phyloP scores from a whole-genome alignment of 176 grass and related monocot genomes.

The Oryza rufipogon region DNA sequence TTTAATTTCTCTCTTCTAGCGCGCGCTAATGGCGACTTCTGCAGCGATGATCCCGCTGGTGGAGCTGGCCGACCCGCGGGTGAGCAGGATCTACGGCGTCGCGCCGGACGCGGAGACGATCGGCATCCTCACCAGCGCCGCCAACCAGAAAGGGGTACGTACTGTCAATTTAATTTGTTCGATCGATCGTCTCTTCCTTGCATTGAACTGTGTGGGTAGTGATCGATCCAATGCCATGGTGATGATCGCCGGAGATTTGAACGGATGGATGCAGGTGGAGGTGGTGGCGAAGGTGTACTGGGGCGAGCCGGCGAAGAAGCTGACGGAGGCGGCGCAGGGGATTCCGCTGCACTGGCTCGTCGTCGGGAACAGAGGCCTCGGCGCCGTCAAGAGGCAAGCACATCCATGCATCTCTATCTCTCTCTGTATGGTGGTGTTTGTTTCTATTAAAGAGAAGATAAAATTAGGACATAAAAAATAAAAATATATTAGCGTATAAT shows the following conservation, averaged over 20 bases:
- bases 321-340: slow-evolving; percentile 49
- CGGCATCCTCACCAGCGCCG: slow-evolving; percentile 41
- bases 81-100: slow-evolving; percentile 56
- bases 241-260: no score
- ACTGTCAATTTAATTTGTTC: no score
- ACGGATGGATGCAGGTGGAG: slow-evolving; percentile 37
- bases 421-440: no score
- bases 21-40: not conserved
- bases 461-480: no score
- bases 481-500: no score
- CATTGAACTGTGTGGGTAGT: no score
- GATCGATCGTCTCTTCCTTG: no score
- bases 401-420: not conserved
- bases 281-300: slow-evolving; percentile 64
- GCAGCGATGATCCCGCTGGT: slow-evolving; percentile 60
- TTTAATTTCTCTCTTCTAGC: no score
- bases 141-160: slow-evolving; percentile 21
- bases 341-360: slow-evolving; percentile 60
- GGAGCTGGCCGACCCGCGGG: slow-evolving; percentile 45
- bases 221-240: no score
- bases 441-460: no score
- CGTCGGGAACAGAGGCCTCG: slow-evolving; percentile 53
- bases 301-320: slow-evolving; percentile 56
- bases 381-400: slow-evolving; percentile 50
- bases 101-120: slow-evolving; percentile 56